A percentile compares a stretch with the other conserved stretches of the same genome.
Evolutionary conservation across 2,329 filamentous ascomycete species (phyloP).

Genomic region (Canariomyces notabilis): DNA sequence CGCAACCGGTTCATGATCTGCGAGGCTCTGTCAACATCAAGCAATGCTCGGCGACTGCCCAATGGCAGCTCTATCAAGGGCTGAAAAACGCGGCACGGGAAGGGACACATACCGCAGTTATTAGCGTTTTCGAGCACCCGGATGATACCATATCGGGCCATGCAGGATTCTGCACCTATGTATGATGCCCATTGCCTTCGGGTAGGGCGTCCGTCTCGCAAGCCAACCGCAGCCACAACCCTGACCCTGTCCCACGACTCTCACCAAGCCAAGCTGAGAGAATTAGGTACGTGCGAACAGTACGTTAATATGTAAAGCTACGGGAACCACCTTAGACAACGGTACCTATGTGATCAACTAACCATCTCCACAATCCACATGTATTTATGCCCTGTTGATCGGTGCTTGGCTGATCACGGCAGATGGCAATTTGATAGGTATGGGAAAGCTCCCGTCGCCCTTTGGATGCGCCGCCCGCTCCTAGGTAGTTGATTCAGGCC

Average conservation of each 20-base stretch:
- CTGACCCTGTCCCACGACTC: background rate
- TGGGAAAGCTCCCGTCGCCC: too few relatives aligned
- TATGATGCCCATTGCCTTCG: background rate
- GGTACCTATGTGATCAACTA: too few relatives aligned
- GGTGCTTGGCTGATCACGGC: too few relatives aligned
- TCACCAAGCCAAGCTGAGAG: background rate
- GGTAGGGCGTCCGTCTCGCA: background rate
- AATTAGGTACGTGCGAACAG: too few relatives aligned
- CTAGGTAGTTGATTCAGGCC: too few relatives aligned
- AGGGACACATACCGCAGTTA: slow-evolving; percentile 2
- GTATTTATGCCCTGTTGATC: too few relatives aligned
- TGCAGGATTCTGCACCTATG: background rate
- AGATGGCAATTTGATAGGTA: too few relatives aligned
- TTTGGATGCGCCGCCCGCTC: too few relatives aligned
- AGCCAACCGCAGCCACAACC: background rate
- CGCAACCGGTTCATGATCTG: slow-evolving; percentile 11
- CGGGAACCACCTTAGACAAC: too few relatives aligned
- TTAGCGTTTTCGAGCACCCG: slow-evolving; percentile 7
- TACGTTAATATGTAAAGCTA: too few relatives aligned
- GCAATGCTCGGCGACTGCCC: slow-evolving; percentile 4
- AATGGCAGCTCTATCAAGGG: slow-evolving; percentile 7
- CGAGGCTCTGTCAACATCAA: slow-evolving; percentile 13
- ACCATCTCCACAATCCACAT: too few relatives aligned
- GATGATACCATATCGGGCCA: slow-evolving; percentile 16
- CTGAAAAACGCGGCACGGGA: slow-evolving; percentile 12